A percentile compares a stretch with the other conserved stretches of the same genome.
phyloP scores from a whole-genome alignment of 2,329 filamentous ascomycete species.

The Metarhizium rileyi region DNA sequence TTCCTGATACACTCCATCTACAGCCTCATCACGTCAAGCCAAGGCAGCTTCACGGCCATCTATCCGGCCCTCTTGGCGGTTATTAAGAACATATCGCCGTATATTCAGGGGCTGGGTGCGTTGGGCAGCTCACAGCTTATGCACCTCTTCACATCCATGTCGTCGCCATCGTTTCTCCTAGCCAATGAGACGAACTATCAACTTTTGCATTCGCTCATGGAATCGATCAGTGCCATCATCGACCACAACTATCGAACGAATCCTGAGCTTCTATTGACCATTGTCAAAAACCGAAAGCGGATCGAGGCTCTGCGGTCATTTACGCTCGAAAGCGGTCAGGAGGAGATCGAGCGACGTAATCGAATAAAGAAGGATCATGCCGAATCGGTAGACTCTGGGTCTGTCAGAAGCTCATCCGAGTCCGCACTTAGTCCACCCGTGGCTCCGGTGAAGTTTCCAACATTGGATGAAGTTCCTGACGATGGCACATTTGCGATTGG shows the following conservation, averaged over 20 bases:
- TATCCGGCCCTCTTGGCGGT: slow-evolving; percentile 88
- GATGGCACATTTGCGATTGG: slow-evolving; percentile 81
- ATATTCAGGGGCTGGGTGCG: slow-evolving; percentile 66
- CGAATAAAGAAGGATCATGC: slow-evolving; percentile 53
- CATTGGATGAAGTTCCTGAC: slow-evolving; percentile 37
- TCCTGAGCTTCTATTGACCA: slow-evolving; percentile 66
- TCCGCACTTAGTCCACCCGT: slow-evolving; percentile 52
- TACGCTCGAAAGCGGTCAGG: slow-evolving; percentile 83
- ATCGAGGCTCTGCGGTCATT: slow-evolving; percentile 82
- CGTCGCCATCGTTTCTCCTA: slow-evolving; percentile 81
- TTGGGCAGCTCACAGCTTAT: slow-evolving; percentile 72
- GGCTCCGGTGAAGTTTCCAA: slow-evolving; percentile 14
- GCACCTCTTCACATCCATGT: slow-evolving; percentile 86
- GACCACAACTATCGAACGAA: slow-evolving; percentile 84
- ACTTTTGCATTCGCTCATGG: slow-evolving; percentile 70
- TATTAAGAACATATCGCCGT: slow-evolving; percentile 85
- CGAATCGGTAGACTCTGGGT: slow-evolving; percentile 39
- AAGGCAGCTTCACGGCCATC: slow-evolving; percentile 80
- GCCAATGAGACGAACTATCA: slow-evolving; percentile 86
- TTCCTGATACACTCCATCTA: slow-evolving; percentile 94
- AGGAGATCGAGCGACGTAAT: slow-evolving; percentile 77
- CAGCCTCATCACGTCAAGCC: slow-evolving; percentile 79
- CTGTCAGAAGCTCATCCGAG: slow-evolving; percentile 54
- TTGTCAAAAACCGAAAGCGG: slow-evolving; percentile 69
- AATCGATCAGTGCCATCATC: slow-evolving; percentile 81